A percentile compares a stretch with the other conserved stretches of the same genome.
phyloP scores from a whole-genome alignment of 2,329 filamentous ascomycete species.

The Cladophialophora bantiana region DNA sequence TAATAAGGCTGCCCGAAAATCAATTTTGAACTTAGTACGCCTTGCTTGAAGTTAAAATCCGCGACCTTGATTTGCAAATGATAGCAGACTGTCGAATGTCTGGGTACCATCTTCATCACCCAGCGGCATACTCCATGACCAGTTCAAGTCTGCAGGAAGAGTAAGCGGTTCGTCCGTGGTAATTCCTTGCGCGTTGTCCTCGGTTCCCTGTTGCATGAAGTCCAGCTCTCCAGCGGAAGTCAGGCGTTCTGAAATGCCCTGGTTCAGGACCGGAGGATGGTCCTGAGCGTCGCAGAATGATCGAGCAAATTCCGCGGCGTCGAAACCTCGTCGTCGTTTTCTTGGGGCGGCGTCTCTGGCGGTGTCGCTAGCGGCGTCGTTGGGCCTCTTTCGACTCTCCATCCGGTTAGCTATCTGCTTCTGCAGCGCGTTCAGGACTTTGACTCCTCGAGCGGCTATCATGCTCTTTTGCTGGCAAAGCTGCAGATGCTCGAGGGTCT shows the following conservation, averaged over 20 bases:
- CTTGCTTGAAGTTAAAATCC: conserved; percentile 4
- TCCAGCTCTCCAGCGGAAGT: neutral
- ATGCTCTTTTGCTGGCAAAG: conserved; percentile 30
- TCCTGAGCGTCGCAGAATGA: conserved; percentile 14
- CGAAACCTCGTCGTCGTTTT: conserved; percentile 29
- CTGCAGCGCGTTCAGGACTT: conserved; percentile 30
- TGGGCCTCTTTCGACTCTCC: conserved; percentile 19
- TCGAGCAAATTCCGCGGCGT: conserved; percentile 25
- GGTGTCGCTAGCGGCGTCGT: neutral
- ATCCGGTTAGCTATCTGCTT: conserved; percentile 23
- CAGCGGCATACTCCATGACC: conserved; percentile 26
- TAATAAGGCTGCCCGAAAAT: no score
- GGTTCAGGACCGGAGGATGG: neutral
- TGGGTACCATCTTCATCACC: conserved; percentile 20
- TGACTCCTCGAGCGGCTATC: conserved; percentile 34
- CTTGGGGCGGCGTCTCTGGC: conserved; percentile 7
- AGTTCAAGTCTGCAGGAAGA: conserved; percentile 25
- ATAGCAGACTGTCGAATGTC: conserved; percentile 31
- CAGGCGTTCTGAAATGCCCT: neutral
- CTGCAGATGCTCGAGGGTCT: conserved; percentile 27
- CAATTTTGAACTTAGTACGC: neutral
- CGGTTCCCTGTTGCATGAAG: neutral
- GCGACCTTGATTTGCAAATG: conserved; percentile 31
- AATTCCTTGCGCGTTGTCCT: neutral
- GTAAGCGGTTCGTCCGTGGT: conserved; percentile 11